phyloP scores from a whole-genome alignment of 1,284 basidiomycete genomes.

The Puccinia horiana region DNA sequence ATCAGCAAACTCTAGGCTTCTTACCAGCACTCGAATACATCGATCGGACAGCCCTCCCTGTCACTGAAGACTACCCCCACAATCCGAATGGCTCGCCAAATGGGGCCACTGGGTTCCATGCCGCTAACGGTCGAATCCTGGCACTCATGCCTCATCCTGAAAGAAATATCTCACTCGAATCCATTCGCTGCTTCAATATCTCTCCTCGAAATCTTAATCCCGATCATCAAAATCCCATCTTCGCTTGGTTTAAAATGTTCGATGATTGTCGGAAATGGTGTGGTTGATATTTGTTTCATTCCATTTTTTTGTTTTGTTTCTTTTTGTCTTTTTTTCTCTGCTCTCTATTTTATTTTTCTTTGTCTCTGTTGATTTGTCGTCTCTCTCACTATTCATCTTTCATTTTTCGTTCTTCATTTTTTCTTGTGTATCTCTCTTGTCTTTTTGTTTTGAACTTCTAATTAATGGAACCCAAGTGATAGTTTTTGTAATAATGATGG shows the following conservation, averaged over 20 bases:
- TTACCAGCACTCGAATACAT: constrained; percentile 73
- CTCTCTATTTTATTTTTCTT: background rate
- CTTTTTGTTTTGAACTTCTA: too few species aligned
- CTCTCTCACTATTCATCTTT: too few species aligned
- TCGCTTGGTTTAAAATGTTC: constrained; percentile 47
- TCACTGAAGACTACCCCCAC: constrained; percentile 78
- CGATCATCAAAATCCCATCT: constrained; percentile 57
- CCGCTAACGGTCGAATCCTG: constrained; percentile 79
- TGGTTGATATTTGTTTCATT: constrained; percentile 22
- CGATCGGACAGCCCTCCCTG: constrained; percentile 66
- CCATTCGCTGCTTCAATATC: constrained; percentile 65
- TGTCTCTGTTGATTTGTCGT: background rate
- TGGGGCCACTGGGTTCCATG: constrained; percentile 86
- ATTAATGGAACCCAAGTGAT: too few species aligned
- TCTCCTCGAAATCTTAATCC: constrained; percentile 59
- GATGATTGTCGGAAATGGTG: constrained; percentile 37
- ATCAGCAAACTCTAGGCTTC: constrained; percentile 59
- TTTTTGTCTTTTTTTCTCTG: background rate
- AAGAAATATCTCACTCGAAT: constrained; percentile 72
- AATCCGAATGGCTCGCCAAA: constrained; percentile 91
- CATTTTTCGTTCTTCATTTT: too few species aligned
- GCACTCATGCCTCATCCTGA: constrained; percentile 97
- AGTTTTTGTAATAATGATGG: too few species aligned
- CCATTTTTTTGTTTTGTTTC: background rate
- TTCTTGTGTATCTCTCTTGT: too few species aligned